Conservation (phyloP, 2,329 filamentous ascomycete genomes). For the Metarhizium robertsii region DNA sequence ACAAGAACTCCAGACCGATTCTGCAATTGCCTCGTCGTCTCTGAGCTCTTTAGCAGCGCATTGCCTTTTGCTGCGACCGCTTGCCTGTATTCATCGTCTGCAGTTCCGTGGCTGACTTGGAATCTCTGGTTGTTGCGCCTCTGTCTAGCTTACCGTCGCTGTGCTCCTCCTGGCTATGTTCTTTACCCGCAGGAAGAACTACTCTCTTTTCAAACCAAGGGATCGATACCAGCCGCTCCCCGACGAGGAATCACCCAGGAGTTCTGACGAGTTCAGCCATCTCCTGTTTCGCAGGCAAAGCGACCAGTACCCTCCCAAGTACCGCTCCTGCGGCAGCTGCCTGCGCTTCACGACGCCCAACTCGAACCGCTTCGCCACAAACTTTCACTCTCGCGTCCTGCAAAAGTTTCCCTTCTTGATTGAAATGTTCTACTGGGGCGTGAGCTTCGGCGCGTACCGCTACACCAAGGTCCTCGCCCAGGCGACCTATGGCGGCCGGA, state of each 20-base stretch:
- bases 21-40: background rate
- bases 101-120: background rate
- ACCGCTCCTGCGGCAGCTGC: conserved; percentile 8
- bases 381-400: conserved; percentile 53
- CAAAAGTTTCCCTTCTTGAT: conserved; percentile 61
- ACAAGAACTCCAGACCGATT: background rate
- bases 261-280: conserved; percentile 13
- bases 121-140: background rate
- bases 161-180: conserved; percentile 28
- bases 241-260: conserved; percentile 15
- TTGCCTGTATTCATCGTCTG: background rate
- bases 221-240: conserved; percentile 14
- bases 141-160: conserved; percentile 23
- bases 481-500: conserved; percentile 7
- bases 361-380: conserved; percentile 48
- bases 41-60: background rate
- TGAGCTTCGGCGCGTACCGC: conserved; percentile 7
- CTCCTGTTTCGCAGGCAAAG: conserved; percentile 4
- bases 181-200: conserved; percentile 25
- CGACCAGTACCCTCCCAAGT: conserved; percentile 9
- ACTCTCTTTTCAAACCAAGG: conserved; percentile 18
- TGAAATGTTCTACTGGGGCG: conserved; percentile 65
- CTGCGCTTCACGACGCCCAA: conserved; percentile 46
- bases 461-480: conserved; percentile 9
- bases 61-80: background rate